Evolutionary conservation across 23 red algal species (phyloP).

Genomic region (Cyanidiococcus yangmingshanensis): DNA sequence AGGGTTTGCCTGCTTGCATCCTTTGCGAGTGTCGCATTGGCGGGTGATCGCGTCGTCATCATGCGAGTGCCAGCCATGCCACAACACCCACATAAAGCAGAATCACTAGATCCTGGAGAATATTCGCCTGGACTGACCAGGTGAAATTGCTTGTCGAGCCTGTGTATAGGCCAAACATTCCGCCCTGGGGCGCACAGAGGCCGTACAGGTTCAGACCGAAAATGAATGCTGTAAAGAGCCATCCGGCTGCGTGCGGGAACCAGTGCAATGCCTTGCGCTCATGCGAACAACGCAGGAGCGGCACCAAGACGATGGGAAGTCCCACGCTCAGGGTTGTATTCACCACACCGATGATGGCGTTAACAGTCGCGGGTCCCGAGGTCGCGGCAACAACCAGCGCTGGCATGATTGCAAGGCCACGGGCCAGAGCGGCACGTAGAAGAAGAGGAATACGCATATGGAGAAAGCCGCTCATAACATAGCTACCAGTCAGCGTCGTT

Average conservation of each 20-base stretch:
- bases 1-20: too few relatives aligned
- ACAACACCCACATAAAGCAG: background rate
- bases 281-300: background rate
- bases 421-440: background rate
- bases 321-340: background rate
- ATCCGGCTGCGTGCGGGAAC: conserved; percentile 9
- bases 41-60: too few relatives aligned
- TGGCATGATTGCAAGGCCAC: conserved; percentile 5
- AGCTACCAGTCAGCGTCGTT: conserved; percentile 17
- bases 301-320: conserved; percentile 16
- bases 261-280: conserved; percentile 8
- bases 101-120: conserved; percentile 10
- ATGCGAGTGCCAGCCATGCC: background rate
- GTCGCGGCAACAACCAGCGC: conserved; percentile 12
- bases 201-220: conserved; percentile 7
- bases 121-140: conserved; percentile 1
- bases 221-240: conserved; percentile 14
- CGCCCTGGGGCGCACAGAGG: background rate
- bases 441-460: conserved; percentile 10
- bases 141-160: background rate
- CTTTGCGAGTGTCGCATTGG: too few relatives aligned
- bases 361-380: background rate
- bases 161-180: background rate
- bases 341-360: conserved; percentile 11
- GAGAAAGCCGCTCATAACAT: conserved; percentile 26